Conservation (phyloP, 805 yeast genomes). For the Candida ipomoeae region DNA sequence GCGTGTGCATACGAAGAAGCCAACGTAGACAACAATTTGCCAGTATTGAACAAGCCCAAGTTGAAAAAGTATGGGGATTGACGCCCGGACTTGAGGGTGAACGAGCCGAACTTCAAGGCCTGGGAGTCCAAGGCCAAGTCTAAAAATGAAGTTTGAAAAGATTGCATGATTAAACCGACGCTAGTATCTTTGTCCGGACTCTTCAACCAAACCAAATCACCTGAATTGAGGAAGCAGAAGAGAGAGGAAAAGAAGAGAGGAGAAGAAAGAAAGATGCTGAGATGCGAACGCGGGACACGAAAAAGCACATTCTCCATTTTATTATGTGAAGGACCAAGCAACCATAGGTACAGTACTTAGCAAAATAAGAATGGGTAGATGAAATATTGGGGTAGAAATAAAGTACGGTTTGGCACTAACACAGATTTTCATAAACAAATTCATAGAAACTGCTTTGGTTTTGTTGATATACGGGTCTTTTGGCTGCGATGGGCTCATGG, state of each 20-base stretch:
- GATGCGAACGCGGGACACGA: background rate
- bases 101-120: conserved; percentile 83
- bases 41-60: conserved; percentile 80
- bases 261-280: background rate
- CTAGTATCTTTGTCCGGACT: conserved; percentile 3
- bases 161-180: conserved; percentile 26
- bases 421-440: too few species aligned
- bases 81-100: conserved; percentile 90
- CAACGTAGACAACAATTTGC: conserved; percentile 69
- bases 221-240: conserved; percentile 13
- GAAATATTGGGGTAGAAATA: too few species aligned
- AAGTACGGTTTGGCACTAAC: too few species aligned
- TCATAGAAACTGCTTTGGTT: too few species aligned
- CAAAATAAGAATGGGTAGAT: background rate
- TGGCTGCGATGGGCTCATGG: background rate
- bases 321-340: background rate
- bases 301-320: background rate
- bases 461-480: background rate
- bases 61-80: conserved; percentile 88
- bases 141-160: conserved; percentile 63
- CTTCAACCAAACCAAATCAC: conserved; percentile 4
- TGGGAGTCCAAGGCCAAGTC: conserved; percentile 76
- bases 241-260: conserved; percentile 6
- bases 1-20: conserved; percentile 89
- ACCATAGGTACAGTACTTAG: background rate